A percentile compares a stretch with the other conserved stretches of the same genome.
Evolutionary conservation across 1,139 yeast species (phyloP).

Genomic region (Geotrichum citri-aurantii): DNA sequence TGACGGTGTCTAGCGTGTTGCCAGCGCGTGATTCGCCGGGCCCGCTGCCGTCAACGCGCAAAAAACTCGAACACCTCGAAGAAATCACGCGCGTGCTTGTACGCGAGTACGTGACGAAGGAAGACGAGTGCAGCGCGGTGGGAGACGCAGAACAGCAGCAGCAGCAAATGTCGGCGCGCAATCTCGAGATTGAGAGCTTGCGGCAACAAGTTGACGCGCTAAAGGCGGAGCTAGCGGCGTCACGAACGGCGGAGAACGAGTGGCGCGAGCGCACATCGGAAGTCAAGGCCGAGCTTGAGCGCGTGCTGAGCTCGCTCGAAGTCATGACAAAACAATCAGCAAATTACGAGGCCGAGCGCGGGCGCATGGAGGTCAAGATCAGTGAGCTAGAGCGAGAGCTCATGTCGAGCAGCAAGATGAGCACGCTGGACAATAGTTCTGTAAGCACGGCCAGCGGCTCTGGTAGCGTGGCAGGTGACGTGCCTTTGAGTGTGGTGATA

Average conservation of each 20-base stretch:
- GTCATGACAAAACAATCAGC: conserved; percentile 37
- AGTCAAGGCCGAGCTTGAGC: conserved; percentile 32
- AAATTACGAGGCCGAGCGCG: conserved; percentile 35
- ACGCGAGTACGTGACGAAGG: conserved; percentile 8
- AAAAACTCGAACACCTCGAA: conserved; percentile 11
- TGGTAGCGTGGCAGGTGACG: conserved; percentile 6
- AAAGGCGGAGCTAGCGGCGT: conserved; percentile 27
- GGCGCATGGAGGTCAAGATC: conserved; percentile 28
- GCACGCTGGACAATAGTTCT: conserved; percentile 11
- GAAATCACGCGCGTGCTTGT: conserved; percentile 6
- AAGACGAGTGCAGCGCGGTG: background rate
- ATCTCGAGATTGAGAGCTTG: background rate
- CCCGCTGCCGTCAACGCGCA: conserved; percentile 13
- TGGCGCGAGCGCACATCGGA: conserved; percentile 33
- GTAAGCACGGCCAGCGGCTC: background rate
- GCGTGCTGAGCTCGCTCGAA: conserved; percentile 33
- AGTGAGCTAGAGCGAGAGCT: conserved; percentile 20
- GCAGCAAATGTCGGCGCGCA: background rate
- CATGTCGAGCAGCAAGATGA: conserved; percentile 25
- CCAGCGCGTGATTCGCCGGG: conserved; percentile 11
- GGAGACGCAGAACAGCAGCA: background rate
- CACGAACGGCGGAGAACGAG: conserved; percentile 28
- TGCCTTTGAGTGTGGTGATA: conserved; percentile 33
- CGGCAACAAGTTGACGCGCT: conserved; percentile 20
- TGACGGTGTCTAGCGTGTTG: conserved; percentile 13